Conservation (phyloP, 1,284 basidiomycete species). For the Chalciporus sp. region DNA sequence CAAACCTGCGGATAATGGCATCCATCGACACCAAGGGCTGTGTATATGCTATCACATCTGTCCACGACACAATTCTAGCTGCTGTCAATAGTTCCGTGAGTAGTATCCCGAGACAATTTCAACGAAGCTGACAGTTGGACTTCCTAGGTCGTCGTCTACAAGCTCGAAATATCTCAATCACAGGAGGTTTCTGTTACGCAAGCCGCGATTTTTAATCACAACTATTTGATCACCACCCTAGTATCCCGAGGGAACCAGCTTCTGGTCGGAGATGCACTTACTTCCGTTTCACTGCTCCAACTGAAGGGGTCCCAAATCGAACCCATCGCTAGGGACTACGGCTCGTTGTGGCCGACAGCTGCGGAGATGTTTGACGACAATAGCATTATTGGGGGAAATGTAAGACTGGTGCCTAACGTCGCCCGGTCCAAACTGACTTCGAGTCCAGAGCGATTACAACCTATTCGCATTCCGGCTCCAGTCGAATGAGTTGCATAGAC, state of each 20-base stretch:
- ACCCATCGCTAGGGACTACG: conserved; percentile 76
- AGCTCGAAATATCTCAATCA: conserved; percentile 39
- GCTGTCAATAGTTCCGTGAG: conserved; percentile 77
- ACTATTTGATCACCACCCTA: conserved; percentile 74
- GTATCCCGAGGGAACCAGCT: conserved; percentile 53
- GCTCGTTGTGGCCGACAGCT: conserved; percentile 70
- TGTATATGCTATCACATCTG: conserved; percentile 57
- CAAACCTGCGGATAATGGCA: conserved; percentile 25
- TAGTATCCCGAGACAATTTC: conserved; percentile 9
- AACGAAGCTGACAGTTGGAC: not conserved
- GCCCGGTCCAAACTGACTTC: conserved; percentile 1
- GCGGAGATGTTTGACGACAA: conserved; percentile 56
- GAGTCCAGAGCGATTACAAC: conserved; percentile 68
- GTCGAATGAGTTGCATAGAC: conserved; percentile 38
- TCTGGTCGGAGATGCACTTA: conserved; percentile 79
- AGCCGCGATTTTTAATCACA: conserved; percentile 72
- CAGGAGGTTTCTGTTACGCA: conserved; percentile 41
- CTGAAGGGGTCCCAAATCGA: conserved; percentile 51
- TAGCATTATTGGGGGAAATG: conserved; percentile 77
- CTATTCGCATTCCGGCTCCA: conserved; percentile 70
- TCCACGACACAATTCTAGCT: conserved; percentile 58
- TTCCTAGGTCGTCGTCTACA: conserved; percentile 50
- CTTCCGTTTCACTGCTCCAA: conserved; percentile 76
- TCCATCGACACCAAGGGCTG: conserved; percentile 54
- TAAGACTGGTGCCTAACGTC: conserved; percentile 39